Percentiles rank a stretch among this genome's conserved stretches.
phyloP scores from a whole-genome alignment of 768 basidiomycete genomes.

The Candolleomyces aberdarensis region DNA sequence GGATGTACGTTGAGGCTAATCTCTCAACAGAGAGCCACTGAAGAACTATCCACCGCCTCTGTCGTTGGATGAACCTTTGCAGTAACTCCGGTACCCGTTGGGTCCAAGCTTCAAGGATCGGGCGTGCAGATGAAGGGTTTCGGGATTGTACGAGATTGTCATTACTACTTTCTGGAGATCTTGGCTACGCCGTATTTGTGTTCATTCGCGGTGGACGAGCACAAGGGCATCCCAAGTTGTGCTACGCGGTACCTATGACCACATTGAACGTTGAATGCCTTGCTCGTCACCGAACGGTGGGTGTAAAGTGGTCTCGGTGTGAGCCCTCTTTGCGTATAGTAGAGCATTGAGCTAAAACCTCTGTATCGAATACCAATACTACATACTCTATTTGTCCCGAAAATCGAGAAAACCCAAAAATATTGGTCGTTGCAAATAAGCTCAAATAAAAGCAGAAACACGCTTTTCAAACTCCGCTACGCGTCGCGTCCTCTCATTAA shows the following conservation, averaged over 20 bases:
- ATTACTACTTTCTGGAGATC: no score
- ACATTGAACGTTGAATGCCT: no score
- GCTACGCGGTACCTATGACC: no score
- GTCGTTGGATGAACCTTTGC: neutral
- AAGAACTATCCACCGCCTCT: conserved; percentile 45
- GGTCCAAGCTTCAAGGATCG: neutral
- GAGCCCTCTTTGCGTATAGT: no score
- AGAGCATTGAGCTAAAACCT: no score
- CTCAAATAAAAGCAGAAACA: conserved; percentile 16
- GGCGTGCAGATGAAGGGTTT: neutral
- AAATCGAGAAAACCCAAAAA: neutral
- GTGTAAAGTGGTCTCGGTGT: no score
- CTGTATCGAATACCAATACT: no score
- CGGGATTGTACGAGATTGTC: neutral
- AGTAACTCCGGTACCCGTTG: neutral
- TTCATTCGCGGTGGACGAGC: no score
- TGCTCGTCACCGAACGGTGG: no score
- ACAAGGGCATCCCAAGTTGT: no score
- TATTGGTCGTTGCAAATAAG: neutral
- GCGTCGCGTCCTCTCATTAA: conserved; percentile 40
- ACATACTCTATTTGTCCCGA: no score
- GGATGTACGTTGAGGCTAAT: neutral
- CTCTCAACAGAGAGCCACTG: conserved; percentile 42
- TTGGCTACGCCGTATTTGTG: no score
- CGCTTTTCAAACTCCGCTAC: conserved; percentile 47